phyloP scores from a whole-genome alignment of 2,329 filamentous ascomycete species.

The Aureobasidium lini region DNA sequence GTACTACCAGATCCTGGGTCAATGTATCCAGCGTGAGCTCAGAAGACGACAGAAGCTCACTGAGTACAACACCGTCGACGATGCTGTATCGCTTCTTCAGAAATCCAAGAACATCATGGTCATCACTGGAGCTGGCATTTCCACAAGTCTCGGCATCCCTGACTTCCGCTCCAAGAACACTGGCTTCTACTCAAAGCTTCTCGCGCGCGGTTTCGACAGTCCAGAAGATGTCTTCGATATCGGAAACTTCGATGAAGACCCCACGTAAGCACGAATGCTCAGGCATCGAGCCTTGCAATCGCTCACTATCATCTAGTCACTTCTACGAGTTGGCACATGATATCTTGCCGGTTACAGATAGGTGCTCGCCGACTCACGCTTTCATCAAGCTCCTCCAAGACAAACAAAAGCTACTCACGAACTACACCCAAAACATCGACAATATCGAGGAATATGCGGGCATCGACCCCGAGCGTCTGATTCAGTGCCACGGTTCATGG shows the following conservation, averaged over 20 bases:
- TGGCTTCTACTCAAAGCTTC: slow-evolving; percentile 81
- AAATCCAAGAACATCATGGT: slow-evolving; percentile 79
- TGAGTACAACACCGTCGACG: slow-evolving; percentile 77
- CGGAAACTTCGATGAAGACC: slow-evolving; percentile 74
- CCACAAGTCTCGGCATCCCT: slow-evolving; percentile 90
- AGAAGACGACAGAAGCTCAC: slow-evolving; percentile 71
- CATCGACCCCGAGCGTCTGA: slow-evolving; percentile 69
- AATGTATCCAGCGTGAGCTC: slow-evolving; percentile 73
- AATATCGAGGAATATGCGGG: slow-evolving; percentile 85
- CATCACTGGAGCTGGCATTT: slow-evolving; percentile 92
- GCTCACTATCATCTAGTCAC: slow-evolving; percentile 36
- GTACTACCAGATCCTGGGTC: slow-evolving; percentile 59
- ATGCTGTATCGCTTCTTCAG: slow-evolving; percentile 71
- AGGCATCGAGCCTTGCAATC: background rate
- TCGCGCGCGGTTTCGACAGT: slow-evolving; percentile 67
- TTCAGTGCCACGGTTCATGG: slow-evolving; percentile 96
- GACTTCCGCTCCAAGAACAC: slow-evolving; percentile 93
- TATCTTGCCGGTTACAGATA: slow-evolving; percentile 70
- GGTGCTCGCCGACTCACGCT: slow-evolving; percentile 81
- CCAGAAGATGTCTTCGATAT: slow-evolving; percentile 97
- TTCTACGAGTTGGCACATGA: slow-evolving; percentile 91
- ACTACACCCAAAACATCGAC: slow-evolving; percentile 99
- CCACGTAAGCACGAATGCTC: slow-evolving; percentile 35
- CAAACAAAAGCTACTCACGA: slow-evolving; percentile 82
- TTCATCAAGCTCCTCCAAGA: slow-evolving; percentile 88